Percentiles rank a stretch among this genome's conserved stretches.
Evolutionary conservation across 768 basidiomycete genomes (phyloP).

Genomic region (Psilocybe sp.): DNA sequence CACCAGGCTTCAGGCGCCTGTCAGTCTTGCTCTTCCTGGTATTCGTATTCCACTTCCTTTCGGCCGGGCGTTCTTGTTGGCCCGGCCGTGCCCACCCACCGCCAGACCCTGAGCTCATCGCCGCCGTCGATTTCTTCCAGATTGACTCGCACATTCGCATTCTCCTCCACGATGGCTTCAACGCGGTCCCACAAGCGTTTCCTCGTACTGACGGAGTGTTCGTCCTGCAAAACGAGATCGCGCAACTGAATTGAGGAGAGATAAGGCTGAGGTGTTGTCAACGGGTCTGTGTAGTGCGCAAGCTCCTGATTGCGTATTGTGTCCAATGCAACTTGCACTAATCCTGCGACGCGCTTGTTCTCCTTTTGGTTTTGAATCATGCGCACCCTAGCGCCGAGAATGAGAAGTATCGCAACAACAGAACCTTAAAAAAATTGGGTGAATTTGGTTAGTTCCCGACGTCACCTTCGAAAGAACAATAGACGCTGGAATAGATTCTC

Average conservation of each 20-base stretch:
- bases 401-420: conserved; percentile 27
- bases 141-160: conserved; percentile 85
- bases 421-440: conserved; percentile 24
- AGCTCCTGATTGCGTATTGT: conserved; percentile 81
- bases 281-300: conserved; percentile 79
- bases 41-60: conserved; percentile 16
- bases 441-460: conserved; percentile 6
- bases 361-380: conserved; percentile 55
- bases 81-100: conserved; percentile 72
- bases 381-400: conserved; percentile 33
- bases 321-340: conserved; percentile 79
- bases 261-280: conserved; percentile 70
- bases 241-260: conserved; percentile 85
- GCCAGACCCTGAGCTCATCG: conserved; percentile 88
- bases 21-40: not conserved
- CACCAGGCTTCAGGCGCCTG: too few relatives aligned
- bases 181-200: conserved; percentile 79
- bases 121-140: conserved; percentile 82
- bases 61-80: conserved; percentile 30
- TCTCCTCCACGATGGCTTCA: conserved; percentile 82
- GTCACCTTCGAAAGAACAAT: conserved; percentile 7
- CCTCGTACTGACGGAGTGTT: conserved; percentile 68
- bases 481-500: conserved; percentile 21
- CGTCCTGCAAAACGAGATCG: conserved; percentile 79
- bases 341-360: conserved; percentile 60